Conservation (phyloP, 768 basidiomycete species). For the Suillus bovinus region DNA sequence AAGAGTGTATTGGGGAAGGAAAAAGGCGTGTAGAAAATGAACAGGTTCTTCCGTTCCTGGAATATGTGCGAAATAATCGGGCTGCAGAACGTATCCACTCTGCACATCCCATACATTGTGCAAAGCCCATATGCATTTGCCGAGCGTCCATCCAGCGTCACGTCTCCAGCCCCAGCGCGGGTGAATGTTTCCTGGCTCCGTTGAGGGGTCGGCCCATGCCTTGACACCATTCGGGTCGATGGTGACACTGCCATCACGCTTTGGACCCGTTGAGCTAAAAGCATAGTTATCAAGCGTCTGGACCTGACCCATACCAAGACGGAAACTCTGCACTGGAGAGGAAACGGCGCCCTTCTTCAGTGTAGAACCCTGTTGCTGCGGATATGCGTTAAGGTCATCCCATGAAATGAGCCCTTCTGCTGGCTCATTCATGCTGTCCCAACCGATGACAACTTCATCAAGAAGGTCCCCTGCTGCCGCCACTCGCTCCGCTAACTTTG, state of each 20-base stretch:
- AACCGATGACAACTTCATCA: slow-evolving; percentile 90
- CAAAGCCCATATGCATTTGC: slow-evolving; percentile 82
- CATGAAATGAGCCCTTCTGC: slow-evolving; percentile 75
- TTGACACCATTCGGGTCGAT: slow-evolving; percentile 83
- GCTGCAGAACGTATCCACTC: slow-evolving; percentile 62
- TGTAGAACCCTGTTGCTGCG: slow-evolving; percentile 65
- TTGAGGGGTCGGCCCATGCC: slow-evolving; percentile 70
- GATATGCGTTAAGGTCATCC: slow-evolving; percentile 64
- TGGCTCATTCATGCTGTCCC: slow-evolving; percentile 97
- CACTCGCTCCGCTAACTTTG: slow-evolving; percentile 73
- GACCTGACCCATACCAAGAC: slow-evolving; percentile 84
- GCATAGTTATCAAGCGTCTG: slow-evolving; percentile 82
- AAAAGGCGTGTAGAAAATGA: slow-evolving; percentile 77
- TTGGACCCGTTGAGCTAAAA: slow-evolving; percentile 80
- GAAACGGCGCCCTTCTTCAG: slow-evolving; percentile 88
- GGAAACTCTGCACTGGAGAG: slow-evolving; percentile 79
- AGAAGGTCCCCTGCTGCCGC: slow-evolving; percentile 71
- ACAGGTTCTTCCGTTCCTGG: slow-evolving; percentile 47
- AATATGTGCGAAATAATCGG: slow-evolving; percentile 71
- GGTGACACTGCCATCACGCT: slow-evolving; percentile 67
- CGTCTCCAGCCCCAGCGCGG: slow-evolving; percentile 85
- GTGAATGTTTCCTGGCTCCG: slow-evolving; percentile 54
- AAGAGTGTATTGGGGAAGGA: slow-evolving; percentile 66
- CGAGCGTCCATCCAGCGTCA: slow-evolving; percentile 69
- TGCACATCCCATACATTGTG: slow-evolving; percentile 89